Base-by-base conservation (phyloP, 495 filamentous ascomycete species). In the Parachaetomium inaequale region DNA sequence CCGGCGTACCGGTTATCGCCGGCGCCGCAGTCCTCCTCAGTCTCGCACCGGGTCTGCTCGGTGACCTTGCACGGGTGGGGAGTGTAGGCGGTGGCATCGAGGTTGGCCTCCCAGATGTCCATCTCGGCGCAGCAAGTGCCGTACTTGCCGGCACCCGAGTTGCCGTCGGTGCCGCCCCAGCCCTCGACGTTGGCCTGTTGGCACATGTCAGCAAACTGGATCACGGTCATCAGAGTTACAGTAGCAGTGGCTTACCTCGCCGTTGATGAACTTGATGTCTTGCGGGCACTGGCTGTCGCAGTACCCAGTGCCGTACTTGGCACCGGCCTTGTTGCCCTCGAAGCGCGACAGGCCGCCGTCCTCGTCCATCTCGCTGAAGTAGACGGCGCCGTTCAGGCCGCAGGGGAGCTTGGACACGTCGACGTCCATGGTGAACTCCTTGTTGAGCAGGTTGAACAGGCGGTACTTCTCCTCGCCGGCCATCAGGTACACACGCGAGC, bases 41-140 rank as follows among this genome's bases (percentile, higher is more conserved):
- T 71, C 6, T 72, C 72, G 72, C 86, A 88, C 49, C 77, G 72
- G 42, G 78, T 81, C 70, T 82, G 79, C 58, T 76, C 79, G 15
- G 63, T 69, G 55, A 79, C 79, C 46, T 68, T 71, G 75, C 84
- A 87, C 25, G 84, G 78, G 66, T 88, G 86, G 7, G 86, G 86
- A 7, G 85, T 87, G 52, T 81, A 73, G 7, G 82, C 84, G 0
- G 79, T 83, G 15, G 86, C 79, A 60, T 81, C 76, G 12, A 72
- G 72, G 74, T 90, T 90, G 60, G 85, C 85, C 66, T 88, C 85
- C 84, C 85, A 87, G 69, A 89, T 81, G 67, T 89, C 86, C 79
- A 90, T 83, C 72, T 88, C 87, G 3, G 81, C 77, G 69, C 87
- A 88, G 80, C 87, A 88, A 36, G 83, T 76, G 58, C 86, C 86